Percentiles rank a stretch among this genome's conserved stretches.
Conservation (phyloP, 257 asterid genomes). For the Craterostigma plantagineum region DNA sequence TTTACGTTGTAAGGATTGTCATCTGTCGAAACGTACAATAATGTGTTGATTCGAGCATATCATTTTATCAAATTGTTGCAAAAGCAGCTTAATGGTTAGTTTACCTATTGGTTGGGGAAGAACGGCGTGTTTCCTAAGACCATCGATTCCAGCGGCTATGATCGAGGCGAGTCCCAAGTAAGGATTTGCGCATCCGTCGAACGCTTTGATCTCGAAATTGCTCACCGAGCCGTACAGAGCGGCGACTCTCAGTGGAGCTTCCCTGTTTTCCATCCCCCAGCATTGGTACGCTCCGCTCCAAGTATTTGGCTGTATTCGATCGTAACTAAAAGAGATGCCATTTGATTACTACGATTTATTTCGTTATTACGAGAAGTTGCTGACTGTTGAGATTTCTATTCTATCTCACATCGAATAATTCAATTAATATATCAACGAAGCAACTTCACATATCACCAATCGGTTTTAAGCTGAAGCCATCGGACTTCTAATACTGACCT, state of each 20-base stretch:
- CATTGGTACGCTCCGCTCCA: constrained; percentile 97
- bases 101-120: constrained; percentile 84
- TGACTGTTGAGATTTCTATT: too few relatives aligned
- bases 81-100: not conserved
- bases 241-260: constrained; percentile 75
- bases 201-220: constrained; percentile 76
- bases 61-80: not conserved
- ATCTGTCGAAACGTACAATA: constrained; percentile 21
- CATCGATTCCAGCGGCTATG: constrained; percentile 66
- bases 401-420: too few relatives aligned
- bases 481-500: too few relatives aligned
- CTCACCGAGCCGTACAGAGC: constrained; percentile 58
- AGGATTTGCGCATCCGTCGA: constrained; percentile 92
- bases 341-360: too few relatives aligned
- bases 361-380: too few relatives aligned
- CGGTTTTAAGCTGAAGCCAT: too few relatives aligned
- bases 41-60: too few relatives aligned
- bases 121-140: constrained; percentile 32
- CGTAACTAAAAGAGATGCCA: constrained; percentile 46
- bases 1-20: constrained; percentile 61
- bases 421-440: too few relatives aligned
- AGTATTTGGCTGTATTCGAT: constrained; percentile 78
- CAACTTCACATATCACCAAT: too few relatives aligned
- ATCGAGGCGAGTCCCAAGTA: constrained; percentile 71
- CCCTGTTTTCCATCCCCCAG: constrained; percentile 88